Conservation (phyloP, 345 rosid genomes). For the Citrus mangshanensis region DNA sequence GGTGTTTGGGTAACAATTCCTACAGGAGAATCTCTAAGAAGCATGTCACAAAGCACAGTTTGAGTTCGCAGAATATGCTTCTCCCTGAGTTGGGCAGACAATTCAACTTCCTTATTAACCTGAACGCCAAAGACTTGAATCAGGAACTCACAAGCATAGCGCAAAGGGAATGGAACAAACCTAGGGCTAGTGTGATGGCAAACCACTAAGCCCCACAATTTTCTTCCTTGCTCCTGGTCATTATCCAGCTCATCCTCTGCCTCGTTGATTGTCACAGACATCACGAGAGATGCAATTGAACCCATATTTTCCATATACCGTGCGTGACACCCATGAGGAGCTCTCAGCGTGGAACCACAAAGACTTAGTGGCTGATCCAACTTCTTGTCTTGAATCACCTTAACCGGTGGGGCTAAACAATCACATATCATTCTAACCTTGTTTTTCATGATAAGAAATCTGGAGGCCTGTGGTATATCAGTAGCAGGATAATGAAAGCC, state of each 20-base stretch:
- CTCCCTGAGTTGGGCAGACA: constrained; percentile 62
- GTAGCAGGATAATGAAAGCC: constrained; percentile 88
- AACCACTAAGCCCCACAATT: constrained; percentile 87
- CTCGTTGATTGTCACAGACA: constrained; percentile 77
- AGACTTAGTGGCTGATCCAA: constrained; percentile 67
- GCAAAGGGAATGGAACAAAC: constrained; percentile 71
- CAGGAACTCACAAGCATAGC: constrained; percentile 86
- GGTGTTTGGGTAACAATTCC: constrained; percentile 78
- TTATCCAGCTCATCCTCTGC: constrained; percentile 40
- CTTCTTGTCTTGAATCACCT: constrained; percentile 63
- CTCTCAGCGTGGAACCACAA: constrained; percentile 71
- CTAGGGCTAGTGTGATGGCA: constrained; percentile 81
- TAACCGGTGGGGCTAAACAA: constrained; percentile 57
- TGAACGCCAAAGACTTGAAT: constrained; percentile 75
- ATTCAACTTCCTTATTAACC: constrained; percentile 71
- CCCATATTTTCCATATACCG: constrained; percentile 90
- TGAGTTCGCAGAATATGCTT: constrained; percentile 72
- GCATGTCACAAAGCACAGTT: constrained; percentile 86
- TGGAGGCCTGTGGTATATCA: constrained; percentile 87
- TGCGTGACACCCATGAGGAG: constrained; percentile 86
- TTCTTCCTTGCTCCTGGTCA: constrained; percentile 47
- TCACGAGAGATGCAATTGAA: constrained; percentile 74
- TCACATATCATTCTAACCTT: constrained; percentile 88
- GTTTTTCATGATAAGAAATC: constrained; percentile 79
- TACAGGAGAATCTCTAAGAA: constrained; percentile 71